A percentile compares a stretch with the other conserved stretches of the same genome.
These are phyloP conservation scores for Coccomyxa sp. DNA, from an alignment of 139 green algal species.

Conservation along the genomic window DNA sequence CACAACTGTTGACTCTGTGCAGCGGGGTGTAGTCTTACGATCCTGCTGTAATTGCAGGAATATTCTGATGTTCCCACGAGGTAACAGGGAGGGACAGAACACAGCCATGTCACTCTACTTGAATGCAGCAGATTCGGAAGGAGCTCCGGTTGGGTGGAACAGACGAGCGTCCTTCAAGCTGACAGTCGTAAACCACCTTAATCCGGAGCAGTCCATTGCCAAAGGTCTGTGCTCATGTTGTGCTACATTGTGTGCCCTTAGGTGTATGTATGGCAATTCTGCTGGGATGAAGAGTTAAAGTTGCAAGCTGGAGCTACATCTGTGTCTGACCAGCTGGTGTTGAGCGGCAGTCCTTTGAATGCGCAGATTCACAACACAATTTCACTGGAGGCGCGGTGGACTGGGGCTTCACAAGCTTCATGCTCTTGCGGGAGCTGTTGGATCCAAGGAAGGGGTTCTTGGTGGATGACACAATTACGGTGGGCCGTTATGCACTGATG, in stretches of 20 bases:
- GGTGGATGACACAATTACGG: slow-evolving; percentile 51
- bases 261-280: not conserved
- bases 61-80: slow-evolving; percentile 67
- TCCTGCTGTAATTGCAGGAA: slow-evolving; percentile 46
- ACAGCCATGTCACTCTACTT: slow-evolving; percentile 64
- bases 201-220: slow-evolving; percentile 31
- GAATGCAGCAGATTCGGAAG: slow-evolving; percentile 61
- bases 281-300: not conserved
- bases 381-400: slow-evolving; percentile 4
- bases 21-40: not conserved
- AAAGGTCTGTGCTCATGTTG: slow-evolving; percentile 61
- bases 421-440: slow-evolving; percentile 56
- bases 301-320: too few species aligned
- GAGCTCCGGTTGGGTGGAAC: slow-evolving; percentile 41
- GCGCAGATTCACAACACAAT: slow-evolving; percentile 34
- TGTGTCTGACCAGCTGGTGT: not conserved
- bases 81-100: slow-evolving; percentile 35
- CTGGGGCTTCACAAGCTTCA: slow-evolving; percentile 81
- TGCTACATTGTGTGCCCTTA: not conserved
- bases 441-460: slow-evolving; percentile 57
- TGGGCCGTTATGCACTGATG: too few species aligned
- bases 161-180: slow-evolving; percentile 78
- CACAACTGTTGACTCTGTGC: not conserved
- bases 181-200: slow-evolving; percentile 63
- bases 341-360: slow-evolving; percentile 1